phyloP scores from a whole-genome alignment of 306 rosid genomes.

The Rosa lucieae region DNA sequence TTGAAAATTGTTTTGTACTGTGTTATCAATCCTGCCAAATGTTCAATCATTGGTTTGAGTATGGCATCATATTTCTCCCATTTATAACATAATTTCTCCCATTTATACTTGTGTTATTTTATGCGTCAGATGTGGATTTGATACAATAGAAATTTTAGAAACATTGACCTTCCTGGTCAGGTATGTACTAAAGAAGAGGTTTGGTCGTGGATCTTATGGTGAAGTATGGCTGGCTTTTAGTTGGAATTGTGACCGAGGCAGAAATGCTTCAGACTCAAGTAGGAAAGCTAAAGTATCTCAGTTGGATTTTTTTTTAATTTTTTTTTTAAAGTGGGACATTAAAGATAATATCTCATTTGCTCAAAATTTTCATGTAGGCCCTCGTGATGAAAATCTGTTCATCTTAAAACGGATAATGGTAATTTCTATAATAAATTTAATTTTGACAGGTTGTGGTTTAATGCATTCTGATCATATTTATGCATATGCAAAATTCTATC shows the following conservation, averaged over 20 bases:
- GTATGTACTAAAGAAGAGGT: conserved; percentile 77
- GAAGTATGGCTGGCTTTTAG: conserved; percentile 98
- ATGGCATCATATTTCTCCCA: neutral
- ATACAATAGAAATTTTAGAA: conserved; percentile 15
- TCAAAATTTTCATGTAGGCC: conserved; percentile 48
- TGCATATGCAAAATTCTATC: neutral
- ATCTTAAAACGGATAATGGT: conserved; percentile 97
- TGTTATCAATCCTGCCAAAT: neutral
- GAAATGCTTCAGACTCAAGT: conserved; percentile 38
- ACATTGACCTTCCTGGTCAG: conserved; percentile 45
- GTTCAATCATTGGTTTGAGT: neutral
- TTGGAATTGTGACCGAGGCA: conserved; percentile 70
- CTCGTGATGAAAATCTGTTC: conserved; percentile 59
- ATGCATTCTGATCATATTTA: neutral
- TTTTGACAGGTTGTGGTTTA: neutral
- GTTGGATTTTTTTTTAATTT: conserved; percentile 1
- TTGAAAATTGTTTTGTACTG: conserved; percentile 3
- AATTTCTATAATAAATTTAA: conserved; percentile 30
- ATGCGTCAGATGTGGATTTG: conserved; percentile 10
- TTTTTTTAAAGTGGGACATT: conserved; percentile 8
- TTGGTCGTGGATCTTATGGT: conserved; percentile 96
- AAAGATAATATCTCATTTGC: conserved; percentile 40
- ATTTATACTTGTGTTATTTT: neutral
- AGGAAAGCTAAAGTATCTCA: conserved; percentile 36
- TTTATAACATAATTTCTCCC: neutral